These are phyloP conservation scores for Primulina tabacum DNA, from an alignment of 257 asterid genomes.

Conservation along the genomic window DNA sequence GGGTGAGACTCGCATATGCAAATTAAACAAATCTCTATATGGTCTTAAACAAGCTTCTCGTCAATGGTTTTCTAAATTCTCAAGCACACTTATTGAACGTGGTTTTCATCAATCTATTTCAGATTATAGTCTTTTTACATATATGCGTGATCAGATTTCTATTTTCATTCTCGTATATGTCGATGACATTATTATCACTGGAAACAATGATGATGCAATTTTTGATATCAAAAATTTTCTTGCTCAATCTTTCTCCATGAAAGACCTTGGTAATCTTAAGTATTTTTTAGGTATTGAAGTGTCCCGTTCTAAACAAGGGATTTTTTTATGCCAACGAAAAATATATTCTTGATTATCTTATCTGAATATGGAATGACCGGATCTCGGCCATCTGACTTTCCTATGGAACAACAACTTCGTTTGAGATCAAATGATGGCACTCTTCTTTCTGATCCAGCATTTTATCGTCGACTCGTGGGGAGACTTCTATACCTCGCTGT, in stretches of 20 bases:
- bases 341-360: conserved; percentile 8
- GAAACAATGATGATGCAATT: not conserved
- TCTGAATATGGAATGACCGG: conserved; percentile 4
- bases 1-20: not conserved
- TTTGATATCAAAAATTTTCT: not conserved
- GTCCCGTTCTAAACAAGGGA: not conserved
- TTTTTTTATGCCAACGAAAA: conserved; percentile 14
- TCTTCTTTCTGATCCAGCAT: not conserved
- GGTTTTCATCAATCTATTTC: conserved; percentile 2
- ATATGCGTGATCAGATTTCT: not conserved
- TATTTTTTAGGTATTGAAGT: not conserved
- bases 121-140: not conserved
- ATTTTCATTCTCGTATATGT: not conserved
- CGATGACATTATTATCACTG: conserved; percentile 7
- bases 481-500: too few relatives aligned
- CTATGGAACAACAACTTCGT: conserved; percentile 14
- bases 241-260: conserved; percentile 14
- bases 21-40: conserved; percentile 3
- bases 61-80: too few relatives aligned
- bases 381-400: not conserved
- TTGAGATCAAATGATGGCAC: not conserved
- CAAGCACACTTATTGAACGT: not conserved
- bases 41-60: conserved; percentile 12
- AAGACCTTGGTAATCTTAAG: conserved; percentile 3
- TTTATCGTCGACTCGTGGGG: too few relatives aligned